Evolutionary conservation across 1,284 basidiomycete species (phyloP).

Genomic region (Hypsizygus ulmarius): DNA sequence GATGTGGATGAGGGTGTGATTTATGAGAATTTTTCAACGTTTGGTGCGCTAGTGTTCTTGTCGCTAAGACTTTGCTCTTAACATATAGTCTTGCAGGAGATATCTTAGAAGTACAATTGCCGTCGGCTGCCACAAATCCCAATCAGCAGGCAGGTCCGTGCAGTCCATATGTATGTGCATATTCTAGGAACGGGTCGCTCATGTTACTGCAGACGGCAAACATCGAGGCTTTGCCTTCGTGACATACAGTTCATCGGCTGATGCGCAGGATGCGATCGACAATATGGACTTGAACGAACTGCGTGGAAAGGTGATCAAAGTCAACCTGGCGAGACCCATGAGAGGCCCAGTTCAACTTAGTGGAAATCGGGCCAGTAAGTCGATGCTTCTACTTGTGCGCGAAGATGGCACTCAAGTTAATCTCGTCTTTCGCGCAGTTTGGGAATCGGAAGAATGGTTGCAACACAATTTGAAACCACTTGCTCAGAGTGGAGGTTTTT

Average conservation of each 20-base stretch:
- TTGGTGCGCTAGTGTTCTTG: slow-evolving; percentile 49
- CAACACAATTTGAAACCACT: slow-evolving; percentile 70
- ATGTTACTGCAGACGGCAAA: slow-evolving; percentile 51
- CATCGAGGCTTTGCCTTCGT: slow-evolving; percentile 84
- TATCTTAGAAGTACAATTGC: slow-evolving; percentile 78
- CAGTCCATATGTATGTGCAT: neutral
- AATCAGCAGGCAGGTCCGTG: slow-evolving; percentile 49
- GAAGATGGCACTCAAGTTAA: neutral
- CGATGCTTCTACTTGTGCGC: neutral
- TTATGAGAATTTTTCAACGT: slow-evolving; percentile 71
- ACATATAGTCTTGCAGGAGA: slow-evolving; percentile 51
- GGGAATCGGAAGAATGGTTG: slow-evolving; percentile 86
- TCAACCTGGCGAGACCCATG: slow-evolving; percentile 73
- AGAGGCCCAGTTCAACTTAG: slow-evolving; percentile 61
- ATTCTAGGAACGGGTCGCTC: slow-evolving; percentile 1
- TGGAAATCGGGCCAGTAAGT: slow-evolving; percentile 73
- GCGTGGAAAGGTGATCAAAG: slow-evolving; percentile 69
- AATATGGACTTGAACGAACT: slow-evolving; percentile 88
- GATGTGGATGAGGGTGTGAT: slow-evolving; percentile 69
- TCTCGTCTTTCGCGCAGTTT: slow-evolving; percentile 47
- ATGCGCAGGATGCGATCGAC: slow-evolving; percentile 85
- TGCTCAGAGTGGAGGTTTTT: slow-evolving; percentile 62
- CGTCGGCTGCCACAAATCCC: slow-evolving; percentile 62
- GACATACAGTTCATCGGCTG: slow-evolving; percentile 69
- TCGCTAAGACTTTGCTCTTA: slow-evolving; percentile 1